Percentiles rank a stretch among this genome's conserved stretches.
Evolutionary conservation across 768 basidiomycete genomes (phyloP).

Genomic region (Hygrophorus pudorinus): DNA sequence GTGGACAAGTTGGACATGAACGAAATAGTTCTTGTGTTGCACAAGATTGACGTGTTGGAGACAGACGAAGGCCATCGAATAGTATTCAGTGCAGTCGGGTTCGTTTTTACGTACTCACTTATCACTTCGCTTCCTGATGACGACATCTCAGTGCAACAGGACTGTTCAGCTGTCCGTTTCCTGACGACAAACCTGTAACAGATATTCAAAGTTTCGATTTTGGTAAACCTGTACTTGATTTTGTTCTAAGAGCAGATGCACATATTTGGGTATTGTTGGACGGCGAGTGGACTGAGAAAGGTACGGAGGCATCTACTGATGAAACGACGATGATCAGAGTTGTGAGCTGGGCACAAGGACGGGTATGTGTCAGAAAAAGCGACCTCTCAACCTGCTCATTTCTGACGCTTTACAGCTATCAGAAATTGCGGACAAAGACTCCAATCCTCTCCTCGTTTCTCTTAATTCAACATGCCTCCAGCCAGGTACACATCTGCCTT

Average conservation of each 20-base stretch:
- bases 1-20: neutral
- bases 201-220: slow-evolving; percentile 37
- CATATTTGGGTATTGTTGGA: slow-evolving; percentile 43
- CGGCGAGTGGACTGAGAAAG: slow-evolving; percentile 23
- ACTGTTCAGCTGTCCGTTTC: slow-evolving; percentile 39
- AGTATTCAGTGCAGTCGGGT: slow-evolving; percentile 72
- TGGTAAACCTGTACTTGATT: slow-evolving; percentile 50
- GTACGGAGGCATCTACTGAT: slow-evolving; percentile 8
- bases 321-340: slow-evolving; percentile 17
- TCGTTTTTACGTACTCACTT: slow-evolving; percentile 14
- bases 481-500: slow-evolving; percentile 29
- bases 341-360: slow-evolving; percentile 24
- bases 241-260: slow-evolving; percentile 29
- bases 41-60: slow-evolving; percentile 40
- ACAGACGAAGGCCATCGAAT: slow-evolving; percentile 29
- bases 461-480: slow-evolving; percentile 37
- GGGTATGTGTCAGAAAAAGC: slow-evolving; percentile 20
- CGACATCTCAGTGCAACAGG: slow-evolving; percentile 47
- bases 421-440: slow-evolving; percentile 16
- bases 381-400: neutral
- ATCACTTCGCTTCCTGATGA: slow-evolving; percentile 1
- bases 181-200: slow-evolving; percentile 12
- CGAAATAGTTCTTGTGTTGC: slow-evolving; percentile 40
- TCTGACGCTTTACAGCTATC: slow-evolving; percentile 21
- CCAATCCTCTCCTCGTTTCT: slow-evolving; percentile 25